Percentiles rank a stretch among this genome's conserved stretches.
Evolutionary conservation across 495 filamentous ascomycete genomes (phyloP).

Genomic region (Hypoxylon fragiforme): DNA sequence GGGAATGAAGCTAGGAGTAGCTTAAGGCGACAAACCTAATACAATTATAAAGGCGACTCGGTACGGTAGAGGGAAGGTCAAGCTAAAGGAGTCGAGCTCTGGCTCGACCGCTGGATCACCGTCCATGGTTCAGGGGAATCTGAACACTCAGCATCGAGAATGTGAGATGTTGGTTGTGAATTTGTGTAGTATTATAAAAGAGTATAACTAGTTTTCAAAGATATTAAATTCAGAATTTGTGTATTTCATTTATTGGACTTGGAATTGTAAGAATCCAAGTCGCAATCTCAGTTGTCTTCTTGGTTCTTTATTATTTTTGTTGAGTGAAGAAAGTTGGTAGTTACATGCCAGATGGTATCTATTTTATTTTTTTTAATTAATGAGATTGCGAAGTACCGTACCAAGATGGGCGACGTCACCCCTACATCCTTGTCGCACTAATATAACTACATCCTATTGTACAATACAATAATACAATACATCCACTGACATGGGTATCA

Average conservation of each 20-base stretch:
- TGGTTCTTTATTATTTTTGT: too few species aligned
- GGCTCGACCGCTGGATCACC: slow-evolving; percentile 79
- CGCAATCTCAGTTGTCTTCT: too few species aligned
- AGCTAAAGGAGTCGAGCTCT: slow-evolving; percentile 81
- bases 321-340: too few species aligned
- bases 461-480: too few species aligned
- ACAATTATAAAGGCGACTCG: slow-evolving; percentile 78
- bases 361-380: slow-evolving; percentile 5
- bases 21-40: slow-evolving; percentile 64
- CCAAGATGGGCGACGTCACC: slow-evolving; percentile 28
- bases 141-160: slow-evolving; percentile 22
- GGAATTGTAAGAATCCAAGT: background rate
- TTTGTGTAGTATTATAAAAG: background rate
- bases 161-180: background rate
- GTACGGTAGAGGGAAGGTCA: slow-evolving; percentile 82
- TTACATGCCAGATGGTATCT: slow-evolving; percentile 27
- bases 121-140: slow-evolving; percentile 62
- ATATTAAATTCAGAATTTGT: too few species aligned
- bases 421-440: slow-evolving; percentile 13
- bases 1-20: slow-evolving; percentile 4
- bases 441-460: too few species aligned
- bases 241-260: too few species aligned
- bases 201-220: too few species aligned
- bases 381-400: too few species aligned
- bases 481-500: too few species aligned